Conservation (phyloP, 352 stramenopile species). For the Globisporangium perplexum region DNA sequence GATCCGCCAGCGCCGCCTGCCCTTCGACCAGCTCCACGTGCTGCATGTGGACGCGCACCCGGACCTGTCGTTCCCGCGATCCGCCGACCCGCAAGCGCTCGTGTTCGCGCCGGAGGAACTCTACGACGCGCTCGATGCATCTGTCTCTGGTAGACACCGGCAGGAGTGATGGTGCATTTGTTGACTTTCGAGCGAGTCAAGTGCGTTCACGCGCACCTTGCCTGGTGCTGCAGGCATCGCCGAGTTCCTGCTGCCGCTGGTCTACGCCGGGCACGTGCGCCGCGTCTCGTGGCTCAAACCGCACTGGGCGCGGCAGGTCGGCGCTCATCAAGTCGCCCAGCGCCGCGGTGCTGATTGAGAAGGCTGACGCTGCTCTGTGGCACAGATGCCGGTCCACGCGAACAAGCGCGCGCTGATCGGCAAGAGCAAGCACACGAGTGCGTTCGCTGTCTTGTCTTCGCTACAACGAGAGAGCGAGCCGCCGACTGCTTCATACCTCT, state of each 20-base stretch:
- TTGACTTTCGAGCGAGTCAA: not conserved
- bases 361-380: not conserved
- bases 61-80: constrained; percentile 69
- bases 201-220: too few relatives aligned
- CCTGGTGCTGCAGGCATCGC: constrained; percentile 53
- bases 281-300: constrained; percentile 80
- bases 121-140: constrained; percentile 71
- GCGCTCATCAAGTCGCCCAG: not conserved
- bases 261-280: constrained; percentile 73
- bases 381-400: constrained; percentile 1
- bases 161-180: not conserved
- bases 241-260: constrained; percentile 78
- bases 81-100: constrained; percentile 21
- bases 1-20: constrained; percentile 61
- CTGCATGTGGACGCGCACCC: constrained; percentile 86
- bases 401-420: constrained; percentile 13
- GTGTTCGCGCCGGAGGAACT: constrained; percentile 66
- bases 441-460: too few relatives aligned
- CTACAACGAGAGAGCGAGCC: too few relatives aligned
- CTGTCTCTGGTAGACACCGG: constrained; percentile 21
- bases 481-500: not conserved
- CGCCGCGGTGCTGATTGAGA: not conserved
- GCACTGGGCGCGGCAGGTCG: constrained; percentile 66
- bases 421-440: constrained; percentile 8
- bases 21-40: constrained; percentile 59